Base-by-base conservation (phyloP, 768 basidiomycete genomes). In the Suillus subaureus region DNA sequence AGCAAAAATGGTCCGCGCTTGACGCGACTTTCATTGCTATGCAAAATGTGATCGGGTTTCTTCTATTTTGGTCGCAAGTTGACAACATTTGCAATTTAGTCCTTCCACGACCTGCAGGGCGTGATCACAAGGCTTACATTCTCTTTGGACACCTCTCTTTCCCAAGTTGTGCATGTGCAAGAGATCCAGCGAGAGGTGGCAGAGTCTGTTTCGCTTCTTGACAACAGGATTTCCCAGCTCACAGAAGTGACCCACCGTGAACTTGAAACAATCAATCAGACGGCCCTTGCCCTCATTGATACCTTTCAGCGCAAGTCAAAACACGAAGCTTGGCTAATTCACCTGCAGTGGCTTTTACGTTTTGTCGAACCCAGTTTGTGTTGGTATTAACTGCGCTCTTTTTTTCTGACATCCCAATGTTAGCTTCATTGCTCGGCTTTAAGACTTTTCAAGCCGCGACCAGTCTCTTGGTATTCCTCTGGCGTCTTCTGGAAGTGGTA, bases 191-290 rank as follows among this genome's bases (percentile, higher is more conserved):
- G 66, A 35, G 75, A 80, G 28, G 75, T 79, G 6, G 68, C 77
- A 8, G 63, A 70, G 40, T 78, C 82, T 26, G 80, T 81, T 55
- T 62, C 68, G 18, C 69, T 70, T 12, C 78, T 88, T 11, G 73
- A 71, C 12, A 70, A 74, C 26, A 73, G 77, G 0, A 68, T 88
- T 31, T 67, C 75, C 9, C 72, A 76, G 13, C 72, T 87, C 26
- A 78, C 81, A 1, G 69, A 71, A 39, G 78, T 76, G 12, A 78
- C 84, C 3, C 79, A 78, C 26, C 64, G 68, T 18, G 84, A 85
- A 67, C 73, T 88, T 43, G 75, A 79, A 62, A 79, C 78, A 64
- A 81, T 89, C 62, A 85, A 83, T 57, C 78, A 72, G 23, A 83
- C 87, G 26, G 78, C 82, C 4, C 68, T 66, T 54, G 66, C 68